These are phyloP conservation scores for Candida hungchunana DNA, from an alignment of 805 yeast genomes.

Conservation along the genomic window DNA sequence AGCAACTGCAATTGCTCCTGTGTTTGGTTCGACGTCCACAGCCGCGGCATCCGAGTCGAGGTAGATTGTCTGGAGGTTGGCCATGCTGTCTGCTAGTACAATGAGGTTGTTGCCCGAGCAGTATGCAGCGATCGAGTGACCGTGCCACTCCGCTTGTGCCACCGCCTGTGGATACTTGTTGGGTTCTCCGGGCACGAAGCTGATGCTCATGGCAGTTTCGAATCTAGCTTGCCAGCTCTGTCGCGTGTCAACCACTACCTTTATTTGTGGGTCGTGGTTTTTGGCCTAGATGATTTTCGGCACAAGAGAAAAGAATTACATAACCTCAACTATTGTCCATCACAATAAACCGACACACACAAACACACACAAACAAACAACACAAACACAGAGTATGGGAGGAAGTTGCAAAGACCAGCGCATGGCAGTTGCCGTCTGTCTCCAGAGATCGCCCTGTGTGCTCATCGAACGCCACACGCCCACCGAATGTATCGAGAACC, in stretches of 20 bases:
- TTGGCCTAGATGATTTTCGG: too few relatives aligned
- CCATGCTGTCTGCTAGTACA: conserved; percentile 47
- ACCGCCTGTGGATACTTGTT: conserved; percentile 52
- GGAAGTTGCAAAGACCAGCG: conserved; percentile 84
- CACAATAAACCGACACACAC: too few relatives aligned
- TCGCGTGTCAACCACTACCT: too few relatives aligned
- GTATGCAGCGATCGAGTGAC: conserved; percentile 56
- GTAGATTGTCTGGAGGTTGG: conserved; percentile 71
- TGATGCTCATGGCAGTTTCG: conserved; percentile 69
- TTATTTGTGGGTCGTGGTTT: too few relatives aligned
- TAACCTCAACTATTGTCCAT: too few relatives aligned
- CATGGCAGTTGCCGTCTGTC: conserved; percentile 91
- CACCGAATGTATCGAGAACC: conserved; percentile 78
- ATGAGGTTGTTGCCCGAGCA: conserved; percentile 88
- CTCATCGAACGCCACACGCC: conserved; percentile 87
- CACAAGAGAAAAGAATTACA: too few relatives aligned
- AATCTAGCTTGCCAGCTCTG: too few relatives aligned
- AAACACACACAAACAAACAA: conserved; percentile 1
- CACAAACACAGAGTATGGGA: conserved; percentile 9
- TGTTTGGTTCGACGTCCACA: conserved; percentile 55
- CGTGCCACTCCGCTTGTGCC: conserved; percentile 61
- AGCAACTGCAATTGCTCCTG: conserved; percentile 61
- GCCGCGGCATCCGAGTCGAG: conserved; percentile 61
- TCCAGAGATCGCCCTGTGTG: conserved; percentile 96
- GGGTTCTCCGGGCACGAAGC: conserved; percentile 84